These are phyloP conservation scores for Epichloe coenophiala DNA, from an alignment of 2,329 filamentous ascomycete species.

Conservation along the genomic window DNA sequence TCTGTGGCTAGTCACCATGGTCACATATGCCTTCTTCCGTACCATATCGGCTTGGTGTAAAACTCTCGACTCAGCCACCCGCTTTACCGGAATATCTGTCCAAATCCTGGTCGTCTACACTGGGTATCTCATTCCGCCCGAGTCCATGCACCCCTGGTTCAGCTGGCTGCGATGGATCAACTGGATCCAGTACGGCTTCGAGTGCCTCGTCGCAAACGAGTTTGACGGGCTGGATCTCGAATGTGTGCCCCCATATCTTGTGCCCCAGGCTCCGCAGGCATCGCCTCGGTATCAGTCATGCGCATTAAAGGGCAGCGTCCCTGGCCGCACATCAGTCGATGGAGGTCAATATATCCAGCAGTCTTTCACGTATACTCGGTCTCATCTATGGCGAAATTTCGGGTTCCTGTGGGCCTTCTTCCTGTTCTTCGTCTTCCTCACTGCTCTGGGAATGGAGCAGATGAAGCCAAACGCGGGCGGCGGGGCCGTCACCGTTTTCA, in stretches of 20 bases:
- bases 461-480: slow-evolving; percentile 47
- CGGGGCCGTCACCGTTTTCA: slow-evolving; percentile 46
- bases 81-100: slow-evolving; percentile 41
- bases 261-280: slow-evolving; percentile 30
- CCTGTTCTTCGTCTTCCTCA: slow-evolving; percentile 60
- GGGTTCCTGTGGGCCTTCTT: slow-evolving; percentile 65
- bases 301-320: slow-evolving; percentile 31
- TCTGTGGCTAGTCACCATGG: slow-evolving; percentile 42
- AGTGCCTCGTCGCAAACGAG: slow-evolving; percentile 55
- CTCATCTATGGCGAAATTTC: slow-evolving; percentile 62
- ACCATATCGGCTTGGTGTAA: slow-evolving; percentile 44
- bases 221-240: slow-evolving; percentile 41
- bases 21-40: slow-evolving; percentile 45
- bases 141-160: slow-evolving; percentile 40
- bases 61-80: slow-evolving; percentile 49
- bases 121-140: slow-evolving; percentile 48
- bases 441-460: slow-evolving; percentile 54
- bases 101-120: slow-evolving; percentile 55
- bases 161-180: slow-evolving; percentile 61
- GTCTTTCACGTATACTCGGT: slow-evolving; percentile 39
- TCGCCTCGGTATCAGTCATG: slow-evolving; percentile 36
- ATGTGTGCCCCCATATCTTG: slow-evolving; percentile 44
- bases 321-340: slow-evolving; percentile 30
- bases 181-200: slow-evolving; percentile 56
- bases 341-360: slow-evolving; percentile 42